A percentile compares a stretch with the other conserved stretches of the same genome.
These are phyloP conservation scores for Wallacemonas collosoma DNA, from an alignment of 208 protist species.

Conservation along the genomic window DNA sequence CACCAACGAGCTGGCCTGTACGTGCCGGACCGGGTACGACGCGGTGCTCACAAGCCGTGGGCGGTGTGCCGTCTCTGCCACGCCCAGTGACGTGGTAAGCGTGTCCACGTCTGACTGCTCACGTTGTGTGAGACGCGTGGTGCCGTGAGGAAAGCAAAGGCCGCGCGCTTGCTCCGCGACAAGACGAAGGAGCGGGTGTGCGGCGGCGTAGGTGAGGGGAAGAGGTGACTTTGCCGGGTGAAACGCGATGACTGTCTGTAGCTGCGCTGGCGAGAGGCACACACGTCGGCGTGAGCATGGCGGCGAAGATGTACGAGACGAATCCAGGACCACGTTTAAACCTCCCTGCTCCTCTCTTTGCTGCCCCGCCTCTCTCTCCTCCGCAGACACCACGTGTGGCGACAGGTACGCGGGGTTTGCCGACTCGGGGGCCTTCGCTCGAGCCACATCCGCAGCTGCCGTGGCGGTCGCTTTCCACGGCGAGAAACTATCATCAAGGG, in stretches of 20 bases:
- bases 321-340: no score
- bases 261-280: not conserved
- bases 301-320: no score
- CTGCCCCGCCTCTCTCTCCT: no score
- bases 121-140: conserved; percentile 7
- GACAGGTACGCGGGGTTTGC: no score
- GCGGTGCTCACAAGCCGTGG: no score
- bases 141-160: conserved; percentile 24
- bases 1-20: conserved; percentile 17
- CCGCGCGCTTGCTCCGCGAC: conserved; percentile 8
- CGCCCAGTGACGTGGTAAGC: not conserved
- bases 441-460: not conserved
- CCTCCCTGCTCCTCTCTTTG: no score
- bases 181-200: conserved; percentile 12
- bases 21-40: not conserved
- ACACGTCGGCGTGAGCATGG: no score
- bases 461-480: not conserved
- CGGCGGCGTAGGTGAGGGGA: conserved; percentile 24
- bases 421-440: no score
- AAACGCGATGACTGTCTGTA: conserved; percentile 14
- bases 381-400: no score
- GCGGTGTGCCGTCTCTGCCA: no score
- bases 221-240: conserved; percentile 3
- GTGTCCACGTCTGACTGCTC: not conserved
- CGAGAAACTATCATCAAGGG: not conserved